A percentile compares a stretch with the other conserved stretches of the same genome.
Evolutionary conservation across 108 stramenopile genomes (phyloP).

Genomic region (Epithemia pelagica): DNA sequence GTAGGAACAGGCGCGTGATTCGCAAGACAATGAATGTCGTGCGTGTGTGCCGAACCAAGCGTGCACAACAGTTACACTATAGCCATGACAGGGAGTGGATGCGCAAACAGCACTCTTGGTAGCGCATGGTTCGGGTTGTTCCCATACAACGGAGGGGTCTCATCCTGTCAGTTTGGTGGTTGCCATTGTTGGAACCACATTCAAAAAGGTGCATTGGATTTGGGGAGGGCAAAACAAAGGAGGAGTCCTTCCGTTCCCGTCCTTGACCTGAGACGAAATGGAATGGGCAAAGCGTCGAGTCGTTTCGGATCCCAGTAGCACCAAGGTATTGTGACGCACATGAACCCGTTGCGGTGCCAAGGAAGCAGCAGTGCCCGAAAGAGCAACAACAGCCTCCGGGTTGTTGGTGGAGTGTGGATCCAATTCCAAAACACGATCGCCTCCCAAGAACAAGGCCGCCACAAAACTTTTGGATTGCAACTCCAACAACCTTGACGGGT

Average conservation of each 20-base stretch:
- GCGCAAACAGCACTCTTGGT: no score
- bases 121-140: no score
- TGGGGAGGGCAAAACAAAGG: not conserved
- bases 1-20: no score
- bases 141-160: no score
- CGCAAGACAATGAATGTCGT: no score
- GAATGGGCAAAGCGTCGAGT: not conserved
- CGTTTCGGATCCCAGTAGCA: not conserved
- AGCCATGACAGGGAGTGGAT: no score
- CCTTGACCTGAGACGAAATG: not conserved
- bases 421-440: slow-evolving; percentile 2
- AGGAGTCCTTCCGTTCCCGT: not conserved
- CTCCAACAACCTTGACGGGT: slow-evolving; percentile 1
- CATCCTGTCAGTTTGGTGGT: no score
- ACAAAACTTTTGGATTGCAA: not conserved
- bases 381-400: not conserved
- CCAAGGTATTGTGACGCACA: not conserved
- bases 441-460: not conserved
- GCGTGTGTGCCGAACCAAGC: no score
- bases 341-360: slow-evolving; percentile 5
- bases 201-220: not conserved
- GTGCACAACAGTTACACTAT: no score
- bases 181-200: no score
- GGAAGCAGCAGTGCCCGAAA: not conserved
- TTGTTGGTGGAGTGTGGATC: not conserved